A percentile compares a stretch with the other conserved stretches of the same genome.
Conservation (phyloP, 2,329 filamentous ascomycete genomes). For the Sclerotinia subarctica region DNA sequence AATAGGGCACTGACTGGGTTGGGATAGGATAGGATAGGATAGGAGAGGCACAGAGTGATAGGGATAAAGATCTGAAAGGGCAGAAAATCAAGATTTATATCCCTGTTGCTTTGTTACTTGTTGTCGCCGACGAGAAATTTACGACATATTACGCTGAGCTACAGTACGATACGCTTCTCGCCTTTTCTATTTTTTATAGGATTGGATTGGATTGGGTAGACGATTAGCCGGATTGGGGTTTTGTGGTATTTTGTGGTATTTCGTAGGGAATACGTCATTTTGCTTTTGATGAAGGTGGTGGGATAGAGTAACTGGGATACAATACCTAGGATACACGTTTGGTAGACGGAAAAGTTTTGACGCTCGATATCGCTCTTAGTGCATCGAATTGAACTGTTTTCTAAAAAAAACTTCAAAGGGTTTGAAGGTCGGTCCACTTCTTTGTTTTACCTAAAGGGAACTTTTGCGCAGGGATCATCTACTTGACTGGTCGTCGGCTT, state of each 20-base stretch:
- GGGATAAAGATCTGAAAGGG: background rate
- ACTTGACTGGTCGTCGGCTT: background rate
- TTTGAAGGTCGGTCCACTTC: background rate
- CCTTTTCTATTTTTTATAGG: background rate
- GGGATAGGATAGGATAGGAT: too few relatives aligned
- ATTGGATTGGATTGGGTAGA: too few relatives aligned
- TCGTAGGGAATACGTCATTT: conserved; percentile 4
- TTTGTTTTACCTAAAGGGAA: background rate
- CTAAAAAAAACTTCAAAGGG: background rate
- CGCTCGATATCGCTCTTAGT: background rate
- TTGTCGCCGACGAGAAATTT: background rate
- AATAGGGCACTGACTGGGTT: too few relatives aligned
- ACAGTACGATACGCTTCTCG: background rate
- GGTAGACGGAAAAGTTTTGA: background rate
- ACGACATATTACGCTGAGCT: background rate
- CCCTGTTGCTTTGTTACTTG: background rate
- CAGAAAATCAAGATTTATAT: conserved; percentile 3
- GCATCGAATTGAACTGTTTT: background rate
- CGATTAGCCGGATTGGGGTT: background rate
- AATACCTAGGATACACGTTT: background rate
- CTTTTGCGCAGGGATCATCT: background rate
- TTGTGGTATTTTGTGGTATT: too few relatives aligned
- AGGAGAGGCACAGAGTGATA: background rate
- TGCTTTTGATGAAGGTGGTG: background rate
- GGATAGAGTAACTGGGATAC: background rate